A percentile compares a stretch with the other conserved stretches of the same genome.
These are phyloP conservation scores for Lathyrus oleraceus DNA, from an alignment of 306 rosid species.

Conservation along the genomic window DNA sequence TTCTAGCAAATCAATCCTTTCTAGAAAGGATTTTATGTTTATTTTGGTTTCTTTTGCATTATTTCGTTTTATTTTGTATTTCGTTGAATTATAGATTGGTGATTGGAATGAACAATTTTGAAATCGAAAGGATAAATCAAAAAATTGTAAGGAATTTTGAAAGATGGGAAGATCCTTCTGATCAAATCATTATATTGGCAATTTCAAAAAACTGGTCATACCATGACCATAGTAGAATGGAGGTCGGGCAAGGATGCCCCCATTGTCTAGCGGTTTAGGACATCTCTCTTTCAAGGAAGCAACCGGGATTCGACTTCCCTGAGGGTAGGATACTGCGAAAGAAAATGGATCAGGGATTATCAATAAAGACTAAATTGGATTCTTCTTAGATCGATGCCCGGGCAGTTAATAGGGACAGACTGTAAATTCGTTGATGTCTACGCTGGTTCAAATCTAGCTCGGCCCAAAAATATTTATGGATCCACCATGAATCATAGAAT, in stretches of 20 bases:
- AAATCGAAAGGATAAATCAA: too few species aligned
- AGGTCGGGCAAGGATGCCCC: background rate
- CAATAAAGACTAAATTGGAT: background rate
- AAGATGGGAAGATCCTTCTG: too few species aligned
- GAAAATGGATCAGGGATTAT: background rate
- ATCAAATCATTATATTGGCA: too few species aligned
- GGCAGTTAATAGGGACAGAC: background rate
- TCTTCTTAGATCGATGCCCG: background rate
- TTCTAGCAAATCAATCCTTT: too few species aligned
- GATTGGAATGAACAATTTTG: too few species aligned
- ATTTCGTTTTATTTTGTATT: too few species aligned
- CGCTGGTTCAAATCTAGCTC: background rate
- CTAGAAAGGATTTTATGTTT: too few species aligned
- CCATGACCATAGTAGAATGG: background rate
- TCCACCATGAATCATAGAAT: background rate
- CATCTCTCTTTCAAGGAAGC: background rate
- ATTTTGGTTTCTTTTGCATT: too few species aligned
- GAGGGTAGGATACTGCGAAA: background rate
- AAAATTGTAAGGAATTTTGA: too few species aligned
- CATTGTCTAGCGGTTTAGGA: background rate
- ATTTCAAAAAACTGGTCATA: too few species aligned
- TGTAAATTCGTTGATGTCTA: slow-evolving; percentile 17
- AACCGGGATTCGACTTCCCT: background rate
- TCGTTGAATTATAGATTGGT: too few species aligned
- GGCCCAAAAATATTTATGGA: background rate